Evolutionary conservation across 1,284 basidiomycete species (phyloP).

Genomic region (Malassezia obtusa): DNA sequence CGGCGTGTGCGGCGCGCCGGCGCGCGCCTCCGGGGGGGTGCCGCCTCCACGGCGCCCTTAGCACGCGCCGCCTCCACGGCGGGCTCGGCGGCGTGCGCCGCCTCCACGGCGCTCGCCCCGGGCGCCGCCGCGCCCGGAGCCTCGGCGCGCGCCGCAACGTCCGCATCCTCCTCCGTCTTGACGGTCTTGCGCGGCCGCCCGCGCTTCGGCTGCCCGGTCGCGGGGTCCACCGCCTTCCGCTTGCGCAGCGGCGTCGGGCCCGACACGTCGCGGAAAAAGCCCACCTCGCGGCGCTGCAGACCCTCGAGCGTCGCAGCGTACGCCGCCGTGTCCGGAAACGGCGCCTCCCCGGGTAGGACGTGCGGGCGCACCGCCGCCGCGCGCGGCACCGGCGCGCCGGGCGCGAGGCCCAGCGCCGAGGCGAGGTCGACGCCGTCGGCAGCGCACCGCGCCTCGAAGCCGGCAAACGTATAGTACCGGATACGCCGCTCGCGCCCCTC

Average conservation of each 20-base stretch:
- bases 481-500: constrained; percentile 17
- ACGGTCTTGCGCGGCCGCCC: constrained; percentile 13
- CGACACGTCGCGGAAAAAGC: constrained; percentile 10
- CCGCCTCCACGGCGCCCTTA: not conserved
- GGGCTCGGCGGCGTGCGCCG: not conserved
- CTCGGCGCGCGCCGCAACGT: not conserved
- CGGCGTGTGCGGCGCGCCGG: not conserved
- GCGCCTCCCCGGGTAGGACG: constrained; percentile 9
- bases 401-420: constrained; percentile 3
- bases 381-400: not conserved
- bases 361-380: not conserved
- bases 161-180: not conserved
- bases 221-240: constrained; percentile 1
- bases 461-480: constrained; percentile 13
- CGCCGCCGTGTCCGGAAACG: not conserved
- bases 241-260: constrained; percentile 10
- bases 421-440: constrained; percentile 5
- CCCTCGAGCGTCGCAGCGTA: not conserved
- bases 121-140: not conserved
- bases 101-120: not conserved
- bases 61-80: not conserved
- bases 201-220: constrained; percentile 13
- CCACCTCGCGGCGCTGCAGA: not conserved
- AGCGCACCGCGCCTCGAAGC: constrained; percentile 5
- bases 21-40: not conserved